Evolutionary conservation across 306 rosid species (phyloP).

Genomic region (Urtica urens): DNA sequence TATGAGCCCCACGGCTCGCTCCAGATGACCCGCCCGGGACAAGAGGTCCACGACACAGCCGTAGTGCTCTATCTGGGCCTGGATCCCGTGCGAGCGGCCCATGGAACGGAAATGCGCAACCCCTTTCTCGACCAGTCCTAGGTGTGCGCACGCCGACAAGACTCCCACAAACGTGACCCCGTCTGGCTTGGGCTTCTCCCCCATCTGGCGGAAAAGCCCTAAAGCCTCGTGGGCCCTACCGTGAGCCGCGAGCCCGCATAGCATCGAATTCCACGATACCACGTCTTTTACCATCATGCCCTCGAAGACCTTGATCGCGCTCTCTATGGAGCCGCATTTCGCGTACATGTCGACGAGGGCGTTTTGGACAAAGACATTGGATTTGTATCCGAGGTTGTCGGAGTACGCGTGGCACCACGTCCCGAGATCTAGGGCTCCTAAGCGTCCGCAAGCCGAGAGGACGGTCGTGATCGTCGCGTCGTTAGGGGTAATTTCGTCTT

Average conservation of each 20-base stretch:
- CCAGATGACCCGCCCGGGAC: conserved; percentile 49
- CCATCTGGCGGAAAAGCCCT: conserved; percentile 47
- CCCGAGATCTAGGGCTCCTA: conserved; percentile 77
- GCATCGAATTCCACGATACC: conserved; percentile 40
- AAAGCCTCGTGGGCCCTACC: conserved; percentile 53
- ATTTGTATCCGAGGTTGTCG: conserved; percentile 32
- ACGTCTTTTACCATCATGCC: conserved; percentile 34
- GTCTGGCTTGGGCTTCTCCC: conserved; percentile 41
- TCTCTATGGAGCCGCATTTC: conserved; percentile 61
- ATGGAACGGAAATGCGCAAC: conserved; percentile 41
- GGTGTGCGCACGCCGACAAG: conserved; percentile 56
- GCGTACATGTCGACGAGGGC: conserved; percentile 63
- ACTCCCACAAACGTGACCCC: conserved; percentile 53
- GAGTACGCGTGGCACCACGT: conserved; percentile 42
- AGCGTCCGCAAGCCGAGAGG: conserved; percentile 55
- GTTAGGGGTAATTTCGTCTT: conserved; percentile 45
- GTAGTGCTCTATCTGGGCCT: conserved; percentile 46
- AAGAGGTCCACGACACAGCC: conserved; percentile 52
- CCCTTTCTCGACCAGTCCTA: conserved; percentile 56
- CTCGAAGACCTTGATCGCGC: conserved; percentile 40
- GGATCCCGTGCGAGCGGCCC: conserved; percentile 38
- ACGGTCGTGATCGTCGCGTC: conserved; percentile 54
- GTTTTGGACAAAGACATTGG: conserved; percentile 47
- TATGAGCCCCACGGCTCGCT: conserved; percentile 45
- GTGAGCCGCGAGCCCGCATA: conserved; percentile 44